phyloP scores from a whole-genome alignment of 768 basidiomycete genomes.

The Podaxis sp. region DNA sequence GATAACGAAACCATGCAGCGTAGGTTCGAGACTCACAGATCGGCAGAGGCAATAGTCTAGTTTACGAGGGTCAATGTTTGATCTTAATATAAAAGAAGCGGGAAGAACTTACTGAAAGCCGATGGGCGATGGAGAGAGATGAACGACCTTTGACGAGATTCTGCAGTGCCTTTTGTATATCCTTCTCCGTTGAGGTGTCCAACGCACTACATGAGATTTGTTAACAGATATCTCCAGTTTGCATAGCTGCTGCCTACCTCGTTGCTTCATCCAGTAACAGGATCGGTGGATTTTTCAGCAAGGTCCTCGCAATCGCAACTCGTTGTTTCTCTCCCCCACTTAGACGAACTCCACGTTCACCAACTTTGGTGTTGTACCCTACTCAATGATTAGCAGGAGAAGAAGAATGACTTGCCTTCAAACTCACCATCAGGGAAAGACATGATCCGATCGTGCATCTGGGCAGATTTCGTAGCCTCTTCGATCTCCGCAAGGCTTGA shows the following conservation, averaged over 20 bases:
- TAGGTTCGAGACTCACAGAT: constrained; percentile 45
- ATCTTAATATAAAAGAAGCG: constrained; percentile 5
- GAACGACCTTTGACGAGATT: constrained; percentile 74
- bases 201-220: constrained; percentile 52
- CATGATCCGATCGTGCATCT: constrained; percentile 85
- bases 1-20: not conserved
- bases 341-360: constrained; percentile 84
- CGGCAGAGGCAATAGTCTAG: constrained; percentile 58
- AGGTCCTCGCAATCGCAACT: constrained; percentile 83
- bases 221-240: not conserved
- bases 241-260: constrained; percentile 39
- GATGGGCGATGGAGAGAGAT: constrained; percentile 78
- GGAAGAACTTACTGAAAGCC: constrained; percentile 60
- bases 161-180: constrained; percentile 86
- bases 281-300: constrained; percentile 84
- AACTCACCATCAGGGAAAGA: constrained; percentile 70
- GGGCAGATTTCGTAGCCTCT: constrained; percentile 75
- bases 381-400: constrained; percentile 2
- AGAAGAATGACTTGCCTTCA: not conserved
- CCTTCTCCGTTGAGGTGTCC: constrained; percentile 88
- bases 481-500: constrained; percentile 74
- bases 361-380: constrained; percentile 83
- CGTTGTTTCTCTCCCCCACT: constrained; percentile 91
- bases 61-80: constrained; percentile 20
- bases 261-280: constrained; percentile 79